A percentile compares a stretch with the other conserved stretches of the same genome.
phyloP scores from a whole-genome alignment of 2,329 filamentous ascomycete genomes.

The Aureobasidium sp. region DNA sequence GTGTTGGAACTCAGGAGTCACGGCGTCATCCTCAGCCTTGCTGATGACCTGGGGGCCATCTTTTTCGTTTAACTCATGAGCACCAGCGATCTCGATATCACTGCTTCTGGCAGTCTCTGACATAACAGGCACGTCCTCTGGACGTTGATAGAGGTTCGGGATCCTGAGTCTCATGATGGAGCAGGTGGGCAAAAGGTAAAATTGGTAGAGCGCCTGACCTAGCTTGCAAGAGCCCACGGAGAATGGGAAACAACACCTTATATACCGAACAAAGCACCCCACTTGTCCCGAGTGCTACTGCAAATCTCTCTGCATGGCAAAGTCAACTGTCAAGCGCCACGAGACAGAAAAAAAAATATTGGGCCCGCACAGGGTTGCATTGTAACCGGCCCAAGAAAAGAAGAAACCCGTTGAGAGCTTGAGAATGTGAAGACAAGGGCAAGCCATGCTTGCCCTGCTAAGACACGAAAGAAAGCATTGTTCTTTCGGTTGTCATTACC shows the following conservation, averaged over 20 bases:
- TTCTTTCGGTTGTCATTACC: neutral
- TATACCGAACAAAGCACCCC: neutral
- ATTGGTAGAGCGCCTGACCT: neutral
- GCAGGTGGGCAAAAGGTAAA: neutral
- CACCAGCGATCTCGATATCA: slow-evolving; percentile 10
- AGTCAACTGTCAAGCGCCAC: neutral
- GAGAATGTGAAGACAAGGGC: neutral
- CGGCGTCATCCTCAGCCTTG: neutral
- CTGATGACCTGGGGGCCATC: neutral
- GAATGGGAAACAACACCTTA: neutral
- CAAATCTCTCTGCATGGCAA: neutral
- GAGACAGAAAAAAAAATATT: neutral
- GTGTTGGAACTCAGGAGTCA: slow-evolving; percentile 26
- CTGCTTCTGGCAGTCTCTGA: slow-evolving; percentile 2
- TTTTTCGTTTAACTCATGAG: slow-evolving; percentile 11
- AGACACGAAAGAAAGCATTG: neutral
- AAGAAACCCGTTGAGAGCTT: neutral
- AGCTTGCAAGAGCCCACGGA: slow-evolving; percentile 6
- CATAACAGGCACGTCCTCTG: neutral
- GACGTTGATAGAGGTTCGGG: neutral
- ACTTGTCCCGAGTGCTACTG: neutral
- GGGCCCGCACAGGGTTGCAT: neutral
- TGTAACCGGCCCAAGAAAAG: neutral
- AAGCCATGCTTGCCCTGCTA: neutral
- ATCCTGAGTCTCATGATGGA: slow-evolving; percentile 16